Conservation (phyloP, 2,329 filamentous ascomycete species). For the Fusarium sp. region DNA sequence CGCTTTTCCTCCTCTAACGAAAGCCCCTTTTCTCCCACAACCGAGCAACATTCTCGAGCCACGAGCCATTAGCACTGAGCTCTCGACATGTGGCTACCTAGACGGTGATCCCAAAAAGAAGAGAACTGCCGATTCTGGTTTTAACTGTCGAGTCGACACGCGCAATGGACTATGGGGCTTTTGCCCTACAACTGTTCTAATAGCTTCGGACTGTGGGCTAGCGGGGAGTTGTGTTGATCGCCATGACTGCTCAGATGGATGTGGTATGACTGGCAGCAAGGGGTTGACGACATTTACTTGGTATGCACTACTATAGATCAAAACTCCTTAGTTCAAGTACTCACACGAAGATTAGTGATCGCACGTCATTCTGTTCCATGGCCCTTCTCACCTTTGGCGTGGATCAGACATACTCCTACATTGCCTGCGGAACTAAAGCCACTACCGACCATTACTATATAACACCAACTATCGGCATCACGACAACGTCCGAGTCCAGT, state of each 20-base stretch:
- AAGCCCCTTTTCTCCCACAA: background rate
- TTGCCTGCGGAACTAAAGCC: conserved; percentile 47
- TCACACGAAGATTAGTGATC: background rate
- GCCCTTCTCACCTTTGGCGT: conserved; percentile 46
- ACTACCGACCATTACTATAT: conserved; percentile 42
- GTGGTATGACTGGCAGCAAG: conserved; percentile 38
- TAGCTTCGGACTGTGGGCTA: conserved; percentile 51
- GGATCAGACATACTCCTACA: conserved; percentile 50
- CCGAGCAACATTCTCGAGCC: background rate
- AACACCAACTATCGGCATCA: conserved; percentile 19
- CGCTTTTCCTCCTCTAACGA: background rate
- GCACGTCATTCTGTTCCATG: conserved; percentile 45
- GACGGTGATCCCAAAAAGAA: conserved; percentile 43
- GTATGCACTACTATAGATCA: conserved; percentile 30
- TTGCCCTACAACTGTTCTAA: conserved; percentile 49
- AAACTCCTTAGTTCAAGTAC: rapidly evolving
- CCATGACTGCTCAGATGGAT: conserved; percentile 45
- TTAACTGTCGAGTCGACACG: conserved; percentile 49
- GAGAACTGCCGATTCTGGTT: conserved; percentile 48
- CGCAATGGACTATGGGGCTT: conserved; percentile 51
- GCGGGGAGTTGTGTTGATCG: conserved; percentile 49
- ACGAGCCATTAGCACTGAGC: conserved; percentile 27
- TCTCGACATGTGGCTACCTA: conserved; percentile 45
- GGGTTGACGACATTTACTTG: conserved; percentile 49
- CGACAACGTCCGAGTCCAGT: background rate